phyloP scores from a whole-genome alignment of 2,329 filamentous ascomycete species.

The Penicillium digitatum region DNA sequence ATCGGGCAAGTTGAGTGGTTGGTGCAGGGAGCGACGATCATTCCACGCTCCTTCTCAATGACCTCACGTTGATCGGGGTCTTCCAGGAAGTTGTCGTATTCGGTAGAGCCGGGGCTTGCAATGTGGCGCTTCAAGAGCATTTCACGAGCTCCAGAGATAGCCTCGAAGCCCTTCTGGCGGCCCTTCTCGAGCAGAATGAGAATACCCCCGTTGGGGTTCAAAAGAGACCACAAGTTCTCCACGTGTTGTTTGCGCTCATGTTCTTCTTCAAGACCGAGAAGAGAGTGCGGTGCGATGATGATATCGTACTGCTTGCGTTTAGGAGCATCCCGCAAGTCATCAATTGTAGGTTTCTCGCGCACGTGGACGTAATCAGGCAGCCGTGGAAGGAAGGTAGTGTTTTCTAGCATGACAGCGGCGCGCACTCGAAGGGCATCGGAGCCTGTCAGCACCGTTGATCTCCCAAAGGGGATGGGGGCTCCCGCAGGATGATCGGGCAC shows the following conservation, averaged over 20 bases:
- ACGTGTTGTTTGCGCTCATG: conserved; percentile 73
- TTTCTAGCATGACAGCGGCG: conserved; percentile 70
- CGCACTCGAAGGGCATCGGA: conserved; percentile 71
- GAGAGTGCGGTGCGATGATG: conserved; percentile 79
- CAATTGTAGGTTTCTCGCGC: conserved; percentile 54
- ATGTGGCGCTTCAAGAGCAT: conserved; percentile 74
- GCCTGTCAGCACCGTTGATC: conserved; percentile 75
- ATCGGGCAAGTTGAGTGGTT: conserved; percentile 87
- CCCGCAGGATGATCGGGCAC: conserved; percentile 42
- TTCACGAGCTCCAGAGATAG: conserved; percentile 77
- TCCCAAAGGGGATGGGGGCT: conserved; percentile 53
- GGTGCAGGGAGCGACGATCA: conserved; percentile 69
- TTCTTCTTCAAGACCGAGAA: conserved; percentile 72
- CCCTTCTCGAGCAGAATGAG: conserved; percentile 88
- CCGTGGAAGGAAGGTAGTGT: conserved; percentile 87
- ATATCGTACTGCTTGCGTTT: conserved; percentile 79
- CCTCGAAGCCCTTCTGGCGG: conserved; percentile 85
- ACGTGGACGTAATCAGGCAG: conserved; percentile 79
- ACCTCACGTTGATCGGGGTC: conserved; percentile 24
- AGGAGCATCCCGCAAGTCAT: conserved; percentile 52
- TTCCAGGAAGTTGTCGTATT: conserved; percentile 39
- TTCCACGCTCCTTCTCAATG: conserved; percentile 54
- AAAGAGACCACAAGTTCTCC: conserved; percentile 82
- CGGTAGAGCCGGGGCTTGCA: conserved; percentile 51
- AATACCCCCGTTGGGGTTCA: conserved; percentile 79